Evolutionary conservation across 176 grass and related monocot species (phyloP), one percentile per base, ranked within the genome.

Genomic region (Chloris gayana): DNA sequence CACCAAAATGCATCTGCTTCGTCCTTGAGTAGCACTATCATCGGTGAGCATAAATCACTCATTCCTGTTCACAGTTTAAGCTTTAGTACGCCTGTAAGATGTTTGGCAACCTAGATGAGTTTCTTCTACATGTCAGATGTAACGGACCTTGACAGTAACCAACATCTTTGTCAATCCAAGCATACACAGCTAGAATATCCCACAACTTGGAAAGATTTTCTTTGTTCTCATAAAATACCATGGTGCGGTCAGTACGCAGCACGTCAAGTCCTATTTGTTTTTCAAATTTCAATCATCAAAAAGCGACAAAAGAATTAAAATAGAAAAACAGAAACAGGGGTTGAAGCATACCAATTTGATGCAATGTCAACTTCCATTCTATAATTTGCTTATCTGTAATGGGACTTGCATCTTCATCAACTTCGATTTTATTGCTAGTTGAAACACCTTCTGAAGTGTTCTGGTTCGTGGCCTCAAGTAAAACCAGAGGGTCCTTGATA

Each of bases 101-200:
- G 75, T 45, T 54, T 78, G 87, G 37, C 19, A 65, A 30, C 64
- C 1, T 70, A 76, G 72, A 34, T 82, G 15, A 82, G 32, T 87
- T 69, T 42, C 31, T 17, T 62, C 10, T 84, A 30, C 9, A 50
- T 59, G 18, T 81, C 24, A 69, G 69, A 79, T 83, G 68, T 67
- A 70, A 18, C 72, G 21, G 64, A 96, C 97, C 97, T 99, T 99
- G 97, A 84, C 97, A 99, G 29, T 99, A 99, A 46, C 97, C 97
- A 64, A 99, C 88, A 80, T 99, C 97, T 87, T 99, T 99, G 80
- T 96, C 97, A 86, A 99, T 96, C 97, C 97, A 99, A 44, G 93
- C 84, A 91, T 99, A 99, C 69, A 99, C 90, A 5, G 97, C 88
- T 66, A 99, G 77, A 84, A 99, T 99, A 88, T 99, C 93, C 97